Evolutionary conservation across 1,284 basidiomycete genomes (phyloP).

Genomic region (Melanopsichium pennsylvanicum): DNA sequence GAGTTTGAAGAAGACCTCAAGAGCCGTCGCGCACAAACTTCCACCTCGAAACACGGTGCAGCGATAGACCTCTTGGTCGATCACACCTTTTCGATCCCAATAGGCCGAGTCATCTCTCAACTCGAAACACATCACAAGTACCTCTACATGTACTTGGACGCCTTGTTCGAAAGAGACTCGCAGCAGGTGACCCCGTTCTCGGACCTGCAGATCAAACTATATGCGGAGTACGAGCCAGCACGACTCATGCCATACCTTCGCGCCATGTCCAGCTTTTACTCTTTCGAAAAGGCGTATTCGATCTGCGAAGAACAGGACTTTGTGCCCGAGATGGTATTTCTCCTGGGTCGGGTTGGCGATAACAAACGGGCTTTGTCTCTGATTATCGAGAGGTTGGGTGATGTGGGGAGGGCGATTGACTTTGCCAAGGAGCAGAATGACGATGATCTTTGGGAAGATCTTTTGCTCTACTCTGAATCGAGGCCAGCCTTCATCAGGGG

Average conservation of each 20-base stretch:
- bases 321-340: slow-evolving; percentile 96
- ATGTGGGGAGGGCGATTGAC: slow-evolving; percentile 93
- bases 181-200: slow-evolving; percentile 81
- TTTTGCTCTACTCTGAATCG: slow-evolving; percentile 91
- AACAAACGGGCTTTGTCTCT: slow-evolving; percentile 92
- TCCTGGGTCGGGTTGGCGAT: slow-evolving; percentile 95
- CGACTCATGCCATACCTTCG: slow-evolving; percentile 89
- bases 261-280: slow-evolving; percentile 85
- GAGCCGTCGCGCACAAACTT: slow-evolving; percentile 62
- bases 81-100: slow-evolving; percentile 95
- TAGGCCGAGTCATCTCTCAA: slow-evolving; percentile 85
- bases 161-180: slow-evolving; percentile 85
- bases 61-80: slow-evolving; percentile 90
- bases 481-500: slow-evolving; percentile 94
- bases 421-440: slow-evolving; percentile 98
- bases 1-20: slow-evolving; percentile 91
- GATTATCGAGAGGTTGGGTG: slow-evolving; percentile 92
- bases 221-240: slow-evolving; percentile 82
- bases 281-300: slow-evolving; percentile 88
- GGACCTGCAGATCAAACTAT: slow-evolving; percentile 85
- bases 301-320: slow-evolving; percentile 85
- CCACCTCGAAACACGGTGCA: slow-evolving; percentile 68
- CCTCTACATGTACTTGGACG: slow-evolving; percentile 91
- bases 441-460: slow-evolving; percentile 96
- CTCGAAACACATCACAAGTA: slow-evolving; percentile 79